Evolutionary conservation across 2,329 filamentous ascomycete genomes (phyloP), one percentile per base, ranked within the genome.

Genomic region (Colletotrichum limetticola): DNA sequence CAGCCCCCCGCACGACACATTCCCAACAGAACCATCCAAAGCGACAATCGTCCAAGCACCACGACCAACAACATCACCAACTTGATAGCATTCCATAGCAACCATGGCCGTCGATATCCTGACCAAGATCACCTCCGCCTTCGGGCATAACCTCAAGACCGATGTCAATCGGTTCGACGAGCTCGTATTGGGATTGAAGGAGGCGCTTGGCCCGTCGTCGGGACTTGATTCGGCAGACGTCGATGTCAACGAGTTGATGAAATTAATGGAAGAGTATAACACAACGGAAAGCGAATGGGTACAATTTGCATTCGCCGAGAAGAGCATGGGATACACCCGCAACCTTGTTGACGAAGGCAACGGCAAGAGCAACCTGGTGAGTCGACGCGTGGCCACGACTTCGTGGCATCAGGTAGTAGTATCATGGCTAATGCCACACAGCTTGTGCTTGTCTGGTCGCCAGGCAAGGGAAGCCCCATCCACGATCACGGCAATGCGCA

Each of bases 291-390:
- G 85, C 30, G 92, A 95, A 68, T 98, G 95, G 95, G 80, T 84
- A 66, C 87, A 86, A 74, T 98, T 94, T 83, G 94, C 93, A 32
- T 89, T 96, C 77, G 88, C 88, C n/a, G 93, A 97, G 78, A 77
- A 84, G 22, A 91, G 87, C 75, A 87, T 91, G 77, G 89, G 89
- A 1, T 98, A 98, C 82, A 98, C 95, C 14, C 86, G 95, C 68
- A 98, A 98, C 80, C 88, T 98, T 4, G 95, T 98, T 57, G 94
- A 97, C 78, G 93, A 95, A 80, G 94, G 95, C 3, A 98, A 98
- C 77, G 95, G 85, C 72, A 94, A 94, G 82, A 92, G 91, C 78
- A 94, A 94, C 78, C 81, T 94, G 80, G 91, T 93, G 83, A 79
- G 89, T 83, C 57, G 9, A 73, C 59, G 14, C 19, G 46, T 68